Conservation (phyloP, 352 stramenopile genomes). For the Phytophthora tubulina region DNA sequence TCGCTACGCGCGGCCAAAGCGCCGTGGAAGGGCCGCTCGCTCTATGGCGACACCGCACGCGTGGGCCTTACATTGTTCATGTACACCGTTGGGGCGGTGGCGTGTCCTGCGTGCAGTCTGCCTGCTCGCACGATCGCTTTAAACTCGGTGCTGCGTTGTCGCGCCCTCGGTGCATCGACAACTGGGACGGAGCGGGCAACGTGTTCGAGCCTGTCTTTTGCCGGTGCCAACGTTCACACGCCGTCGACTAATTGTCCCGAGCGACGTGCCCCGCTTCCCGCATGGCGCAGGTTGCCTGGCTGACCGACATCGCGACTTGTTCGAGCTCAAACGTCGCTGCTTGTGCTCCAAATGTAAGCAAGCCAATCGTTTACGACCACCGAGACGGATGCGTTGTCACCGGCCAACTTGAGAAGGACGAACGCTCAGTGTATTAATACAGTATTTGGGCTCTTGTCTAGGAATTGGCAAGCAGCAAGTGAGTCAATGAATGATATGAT, state of each 20-base stretch:
- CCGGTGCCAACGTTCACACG: neutral
- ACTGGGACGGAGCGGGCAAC: neutral
- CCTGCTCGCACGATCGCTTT: neutral
- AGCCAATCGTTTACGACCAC: neutral
- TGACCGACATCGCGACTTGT: neutral
- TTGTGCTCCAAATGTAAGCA: neutral
- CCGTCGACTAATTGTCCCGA: slow-evolving; percentile 13
- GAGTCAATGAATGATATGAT: no score
- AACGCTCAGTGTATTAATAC: no score
- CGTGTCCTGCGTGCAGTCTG: neutral
- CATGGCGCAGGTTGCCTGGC: neutral
- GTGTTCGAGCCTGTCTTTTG: slow-evolving; percentile 4
- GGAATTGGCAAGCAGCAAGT: no score
- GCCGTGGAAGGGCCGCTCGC: neutral
- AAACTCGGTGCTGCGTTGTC: neutral
- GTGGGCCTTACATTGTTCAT: no score
- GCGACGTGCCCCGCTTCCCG: slow-evolving; percentile 1
- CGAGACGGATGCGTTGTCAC: neutral
- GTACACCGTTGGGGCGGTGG: neutral
- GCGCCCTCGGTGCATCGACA: neutral
- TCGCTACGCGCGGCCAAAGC: neutral
- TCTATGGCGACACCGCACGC: neutral
- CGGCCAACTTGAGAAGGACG: no score
- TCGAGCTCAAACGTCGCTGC: neutral
- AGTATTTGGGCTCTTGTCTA: no score